A percentile compares a stretch with the other conserved stretches of the same genome.
Evolutionary conservation across 192 early-diverging fungal genomes (phyloP).

Genomic region (Backusella tarrabulga): DNA sequence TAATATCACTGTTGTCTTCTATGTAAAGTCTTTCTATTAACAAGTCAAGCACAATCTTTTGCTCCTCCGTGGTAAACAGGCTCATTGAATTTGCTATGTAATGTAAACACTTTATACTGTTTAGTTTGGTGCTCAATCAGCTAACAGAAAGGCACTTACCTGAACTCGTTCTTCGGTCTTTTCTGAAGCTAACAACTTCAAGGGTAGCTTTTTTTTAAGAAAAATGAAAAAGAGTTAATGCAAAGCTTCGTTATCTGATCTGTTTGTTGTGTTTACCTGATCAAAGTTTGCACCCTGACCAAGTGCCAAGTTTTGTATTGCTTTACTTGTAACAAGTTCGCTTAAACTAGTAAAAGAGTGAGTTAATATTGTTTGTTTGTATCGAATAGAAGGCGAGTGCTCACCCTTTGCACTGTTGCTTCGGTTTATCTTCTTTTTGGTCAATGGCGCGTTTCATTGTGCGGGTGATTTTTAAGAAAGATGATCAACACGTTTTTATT

Average conservation of each 20-base stretch:
- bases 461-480: neutral
- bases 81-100: slow-evolving; percentile 1
- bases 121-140: neutral
- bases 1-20: slow-evolving; percentile 16
- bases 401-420: neutral
- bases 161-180: neutral
- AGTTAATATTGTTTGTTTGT: neutral
- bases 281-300: slow-evolving; percentile 1
- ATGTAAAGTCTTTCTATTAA: neutral
- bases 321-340: neutral
- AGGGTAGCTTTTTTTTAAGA: neutral
- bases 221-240: neutral
- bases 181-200: neutral
- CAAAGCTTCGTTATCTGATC: neutral
- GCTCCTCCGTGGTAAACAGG: slow-evolving; percentile 9
- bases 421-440: neutral
- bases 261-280: neutral
- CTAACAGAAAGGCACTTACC: neutral
- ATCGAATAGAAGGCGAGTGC: neutral
- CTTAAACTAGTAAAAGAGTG: neutral
- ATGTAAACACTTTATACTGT: slow-evolving; percentile 9
- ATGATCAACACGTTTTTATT: neutral
- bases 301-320: neutral
- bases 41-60: slow-evolving; percentile 3
- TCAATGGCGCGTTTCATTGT: neutral